Percentiles rank a stretch among this genome's conserved stretches.
phyloP scores from a whole-genome alignment of 192 early-diverging fungal genomes.

The Chytriomyces sp. region DNA sequence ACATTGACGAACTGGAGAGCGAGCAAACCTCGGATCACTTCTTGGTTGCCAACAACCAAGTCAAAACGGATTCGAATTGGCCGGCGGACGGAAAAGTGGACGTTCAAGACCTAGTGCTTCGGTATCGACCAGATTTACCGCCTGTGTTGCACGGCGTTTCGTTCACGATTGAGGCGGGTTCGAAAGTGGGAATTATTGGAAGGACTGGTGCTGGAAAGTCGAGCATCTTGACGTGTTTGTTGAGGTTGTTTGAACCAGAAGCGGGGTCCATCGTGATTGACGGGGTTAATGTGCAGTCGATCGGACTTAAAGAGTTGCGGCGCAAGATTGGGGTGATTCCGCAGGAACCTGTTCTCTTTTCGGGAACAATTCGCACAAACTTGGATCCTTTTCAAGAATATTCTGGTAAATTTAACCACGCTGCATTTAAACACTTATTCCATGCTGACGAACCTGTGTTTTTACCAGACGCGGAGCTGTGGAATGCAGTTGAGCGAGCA shows the following conservation, averaged over 20 bases:
- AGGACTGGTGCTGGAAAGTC: slow-evolving; percentile 79
- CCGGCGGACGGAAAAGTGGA: slow-evolving; percentile 72
- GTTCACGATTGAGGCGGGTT: slow-evolving; percentile 45
- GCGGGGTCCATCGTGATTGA: slow-evolving; percentile 70
- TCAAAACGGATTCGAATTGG: slow-evolving; percentile 43
- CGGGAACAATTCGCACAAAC: slow-evolving; percentile 50
- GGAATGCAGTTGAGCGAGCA: slow-evolving; percentile 59
- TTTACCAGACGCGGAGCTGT: slow-evolving; percentile 64
- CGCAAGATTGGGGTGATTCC: slow-evolving; percentile 78
- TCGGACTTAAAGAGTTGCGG: slow-evolving; percentile 63
- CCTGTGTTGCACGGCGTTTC: slow-evolving; percentile 56
- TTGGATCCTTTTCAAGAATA: slow-evolving; percentile 63
- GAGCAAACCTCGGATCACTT: slow-evolving; percentile 31
- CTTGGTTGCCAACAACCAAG: slow-evolving; percentile 34
- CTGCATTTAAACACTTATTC: slow-evolving; percentile 52
- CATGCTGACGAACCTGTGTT: slow-evolving; percentile 6
- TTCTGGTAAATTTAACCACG: slow-evolving; percentile 57
- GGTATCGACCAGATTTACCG: slow-evolving; percentile 77
- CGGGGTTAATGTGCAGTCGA: slow-evolving; percentile 63
- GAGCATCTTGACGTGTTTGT: slow-evolving; percentile 77
- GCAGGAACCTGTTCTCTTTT: slow-evolving; percentile 69
- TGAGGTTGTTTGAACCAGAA: slow-evolving; percentile 75
- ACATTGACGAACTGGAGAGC: slow-evolving; percentile 14
- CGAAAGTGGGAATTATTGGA: slow-evolving; percentile 65
- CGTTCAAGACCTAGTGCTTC: slow-evolving; percentile 68